Percentiles rank a stretch among this genome's conserved stretches.
Conservation (phyloP, 2,329 filamentous ascomycete genomes). For the Piedraia hortae region DNA sequence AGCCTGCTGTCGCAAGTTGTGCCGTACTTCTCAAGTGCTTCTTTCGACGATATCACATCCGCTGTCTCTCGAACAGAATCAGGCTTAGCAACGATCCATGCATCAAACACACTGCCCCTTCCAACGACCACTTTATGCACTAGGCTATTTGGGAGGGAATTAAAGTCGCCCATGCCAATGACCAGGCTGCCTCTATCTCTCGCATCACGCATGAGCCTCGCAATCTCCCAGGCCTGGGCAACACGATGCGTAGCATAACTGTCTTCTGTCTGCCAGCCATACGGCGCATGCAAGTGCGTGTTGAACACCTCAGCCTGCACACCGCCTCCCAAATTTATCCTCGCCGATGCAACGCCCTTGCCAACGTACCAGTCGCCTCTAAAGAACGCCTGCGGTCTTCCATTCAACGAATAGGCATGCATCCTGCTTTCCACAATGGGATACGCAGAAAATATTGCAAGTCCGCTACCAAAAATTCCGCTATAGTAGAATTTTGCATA, state of each 20-base stretch:
- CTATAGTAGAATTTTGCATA: constrained; percentile 82
- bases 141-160: constrained; percentile 73
- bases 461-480: constrained; percentile 66
- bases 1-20: constrained; percentile 61
- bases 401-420: constrained; percentile 71
- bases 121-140: constrained; percentile 59
- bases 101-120: constrained; percentile 51
- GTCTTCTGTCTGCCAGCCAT: constrained; percentile 52
- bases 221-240: constrained; percentile 82
- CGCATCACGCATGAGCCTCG: constrained; percentile 64
- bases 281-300: constrained; percentile 65
- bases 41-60: constrained; percentile 48
- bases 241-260: constrained; percentile 76
- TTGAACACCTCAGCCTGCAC: constrained; percentile 59
- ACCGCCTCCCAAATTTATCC: constrained; percentile 40
- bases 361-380: constrained; percentile 91
- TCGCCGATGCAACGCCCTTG: constrained; percentile 69
- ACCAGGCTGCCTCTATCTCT: constrained; percentile 58
- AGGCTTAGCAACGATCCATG: constrained; percentile 63
- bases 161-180: constrained; percentile 77
- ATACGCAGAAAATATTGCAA: constrained; percentile 76
- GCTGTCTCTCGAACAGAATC: constrained; percentile 43
- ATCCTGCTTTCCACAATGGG: constrained; percentile 75
- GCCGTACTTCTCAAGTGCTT: constrained; percentile 57
- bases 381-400: constrained; percentile 77